phyloP scores from a whole-genome alignment of 257 asterid species.

The Przewalskia tangutica region DNA sequence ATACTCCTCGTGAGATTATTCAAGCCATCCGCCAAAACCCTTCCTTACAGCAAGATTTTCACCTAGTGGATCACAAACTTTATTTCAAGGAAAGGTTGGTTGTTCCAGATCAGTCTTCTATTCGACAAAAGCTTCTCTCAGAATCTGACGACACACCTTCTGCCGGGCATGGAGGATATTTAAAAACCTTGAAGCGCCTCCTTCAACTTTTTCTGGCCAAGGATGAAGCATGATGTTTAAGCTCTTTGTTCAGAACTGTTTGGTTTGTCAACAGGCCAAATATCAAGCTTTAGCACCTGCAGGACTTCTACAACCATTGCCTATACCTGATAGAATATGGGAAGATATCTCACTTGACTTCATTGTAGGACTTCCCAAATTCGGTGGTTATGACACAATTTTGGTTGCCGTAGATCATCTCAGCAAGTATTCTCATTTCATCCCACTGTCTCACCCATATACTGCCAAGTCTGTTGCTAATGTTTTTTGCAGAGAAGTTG shows the following conservation, averaged over 20 bases:
- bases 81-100: background rate
- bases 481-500: too few species aligned
- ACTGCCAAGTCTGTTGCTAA: too few species aligned
- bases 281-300: background rate
- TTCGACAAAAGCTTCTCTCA: background rate
- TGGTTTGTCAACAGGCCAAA: background rate
- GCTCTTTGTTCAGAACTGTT: background rate
- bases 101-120: background rate
- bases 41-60: background rate
- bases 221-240: background rate
- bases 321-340: background rate
- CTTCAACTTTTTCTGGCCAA: background rate
- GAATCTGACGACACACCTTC: background rate
- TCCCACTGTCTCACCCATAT: too few species aligned
- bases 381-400: too few species aligned
- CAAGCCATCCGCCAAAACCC: too few species aligned
- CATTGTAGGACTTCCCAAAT: too few species aligned
- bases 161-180: background rate
- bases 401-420: too few species aligned
- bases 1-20: background rate
- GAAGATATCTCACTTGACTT: background rate
- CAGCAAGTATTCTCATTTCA: too few species aligned
- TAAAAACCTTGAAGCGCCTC: background rate
- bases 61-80: background rate
- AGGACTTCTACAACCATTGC: background rate